A percentile compares a stretch with the other conserved stretches of the same genome.
phyloP scores from a whole-genome alignment of 2,329 filamentous ascomycete species.

The Periconia digitata region DNA sequence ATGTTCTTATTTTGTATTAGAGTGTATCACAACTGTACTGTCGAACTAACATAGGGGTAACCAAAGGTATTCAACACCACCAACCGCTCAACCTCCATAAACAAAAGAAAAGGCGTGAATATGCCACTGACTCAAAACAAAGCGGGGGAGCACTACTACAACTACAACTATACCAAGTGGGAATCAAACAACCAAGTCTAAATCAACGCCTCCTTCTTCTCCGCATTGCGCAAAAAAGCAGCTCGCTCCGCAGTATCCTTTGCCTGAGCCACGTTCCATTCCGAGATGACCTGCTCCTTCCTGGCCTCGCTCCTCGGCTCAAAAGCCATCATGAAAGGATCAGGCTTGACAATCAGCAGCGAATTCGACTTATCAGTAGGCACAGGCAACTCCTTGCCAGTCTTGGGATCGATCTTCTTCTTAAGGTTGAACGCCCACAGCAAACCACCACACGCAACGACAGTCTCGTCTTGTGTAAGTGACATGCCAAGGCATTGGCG shows the following conservation, averaged over 20 bases:
- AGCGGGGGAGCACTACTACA: too few relatives aligned
- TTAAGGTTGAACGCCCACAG: slow-evolving; percentile 52
- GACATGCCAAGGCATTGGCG: slow-evolving; percentile 64
- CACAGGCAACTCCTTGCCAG: slow-evolving; percentile 46
- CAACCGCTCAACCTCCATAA: too few relatives aligned
- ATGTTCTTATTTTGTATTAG: too few relatives aligned
- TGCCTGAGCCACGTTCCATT: slow-evolving; percentile 41
- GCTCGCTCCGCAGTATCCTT: slow-evolving; percentile 39
- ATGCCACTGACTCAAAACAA: too few relatives aligned
- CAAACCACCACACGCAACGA: slow-evolving; percentile 55
- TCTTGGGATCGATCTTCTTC: slow-evolving; percentile 49
- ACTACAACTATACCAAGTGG: too few relatives aligned
- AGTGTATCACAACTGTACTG: too few relatives aligned
- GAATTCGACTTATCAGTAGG: slow-evolving; percentile 56
- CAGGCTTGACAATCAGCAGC: slow-evolving; percentile 60
- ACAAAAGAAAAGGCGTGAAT: too few relatives aligned
- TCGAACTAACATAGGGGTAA: too few relatives aligned
- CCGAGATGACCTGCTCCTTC: slow-evolving; percentile 29
- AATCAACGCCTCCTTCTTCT: slow-evolving; percentile 15
- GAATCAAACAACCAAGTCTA: too few relatives aligned
- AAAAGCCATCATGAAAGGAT: slow-evolving; percentile 58
- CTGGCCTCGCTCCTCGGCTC: slow-evolving; percentile 51
- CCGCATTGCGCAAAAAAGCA: slow-evolving; percentile 34
- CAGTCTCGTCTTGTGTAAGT: slow-evolving; percentile 59
- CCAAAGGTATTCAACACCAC: too few relatives aligned